Percentiles rank a stretch among this genome's conserved stretches.
Evolutionary conservation across 2,329 filamentous ascomycete species (phyloP).

Genomic region (Plectosphaerella cucumerina): DNA sequence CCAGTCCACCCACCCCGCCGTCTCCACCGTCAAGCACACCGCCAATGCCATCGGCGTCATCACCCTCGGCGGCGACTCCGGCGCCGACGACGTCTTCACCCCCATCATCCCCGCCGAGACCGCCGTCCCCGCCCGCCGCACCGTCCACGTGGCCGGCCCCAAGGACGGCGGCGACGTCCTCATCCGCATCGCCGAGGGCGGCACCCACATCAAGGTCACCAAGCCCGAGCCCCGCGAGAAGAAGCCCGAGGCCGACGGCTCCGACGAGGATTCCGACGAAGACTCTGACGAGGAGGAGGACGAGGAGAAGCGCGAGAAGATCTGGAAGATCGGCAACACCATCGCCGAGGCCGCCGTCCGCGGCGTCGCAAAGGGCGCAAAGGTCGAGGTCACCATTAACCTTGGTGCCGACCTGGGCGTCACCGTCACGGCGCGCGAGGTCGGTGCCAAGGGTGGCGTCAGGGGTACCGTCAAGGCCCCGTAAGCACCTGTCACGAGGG

Average conservation of each 20-base stretch:
- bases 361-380: conserved; percentile 79
- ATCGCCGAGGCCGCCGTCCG: conserved; percentile 84
- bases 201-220: conserved; percentile 87
- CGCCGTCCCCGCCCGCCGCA: conserved; percentile 81
- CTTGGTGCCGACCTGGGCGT: conserved; percentile 75
- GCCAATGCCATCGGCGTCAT: conserved; percentile 85
- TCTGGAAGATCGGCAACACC: conserved; percentile 81
- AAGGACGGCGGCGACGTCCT: conserved; percentile 83
- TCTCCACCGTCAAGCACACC: conserved; percentile 91
- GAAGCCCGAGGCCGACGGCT: conserved; percentile 61
- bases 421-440: conserved; percentile 77
- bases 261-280: conserved; percentile 61
- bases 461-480: conserved; percentile 50
- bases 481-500: not conserved
- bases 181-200: conserved; percentile 82
- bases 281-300: conserved; percentile 67
- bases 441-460: conserved; percentile 82
- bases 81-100: conserved; percentile 65
- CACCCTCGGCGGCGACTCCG: conserved; percentile 51
- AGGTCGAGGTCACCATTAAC: conserved; percentile 92
- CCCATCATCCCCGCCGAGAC: conserved; percentile 83
- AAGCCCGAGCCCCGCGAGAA: conserved; percentile 79
- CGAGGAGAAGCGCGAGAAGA: conserved; percentile 76
- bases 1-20: conserved; percentile 91
- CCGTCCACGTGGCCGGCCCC: conserved; percentile 71